These are phyloP conservation scores for Fomitopsis palustris DNA, from an alignment of 1,284 basidiomycete genomes.

Conservation along the genomic window DNA sequence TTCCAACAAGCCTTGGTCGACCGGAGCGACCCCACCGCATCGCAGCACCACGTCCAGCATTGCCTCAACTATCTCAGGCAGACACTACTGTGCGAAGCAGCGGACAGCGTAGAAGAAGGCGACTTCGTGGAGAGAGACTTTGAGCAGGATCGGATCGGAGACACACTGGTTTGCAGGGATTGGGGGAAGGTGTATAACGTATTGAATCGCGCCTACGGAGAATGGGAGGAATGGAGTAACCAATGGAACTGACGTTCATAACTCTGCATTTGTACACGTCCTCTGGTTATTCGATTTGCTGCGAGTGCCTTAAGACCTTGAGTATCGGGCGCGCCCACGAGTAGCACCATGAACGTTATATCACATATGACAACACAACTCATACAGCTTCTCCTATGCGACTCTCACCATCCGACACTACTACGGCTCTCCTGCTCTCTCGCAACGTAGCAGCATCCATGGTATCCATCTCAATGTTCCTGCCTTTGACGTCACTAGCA, in stretches of 20 bases:
- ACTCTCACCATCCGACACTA: background rate
- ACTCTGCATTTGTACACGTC: background rate
- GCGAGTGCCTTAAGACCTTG: no score
- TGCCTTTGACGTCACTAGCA: background rate
- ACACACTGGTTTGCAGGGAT: slow-evolving; percentile 43
- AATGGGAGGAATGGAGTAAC: slow-evolving; percentile 6
- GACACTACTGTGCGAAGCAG: slow-evolving; percentile 37
- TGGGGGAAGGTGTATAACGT: slow-evolving; percentile 39
- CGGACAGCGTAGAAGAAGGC: slow-evolving; percentile 42
- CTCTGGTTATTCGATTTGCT: background rate
- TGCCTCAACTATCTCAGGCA: slow-evolving; percentile 44
- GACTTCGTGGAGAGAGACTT: slow-evolving; percentile 39
- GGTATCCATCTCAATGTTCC: background rate
- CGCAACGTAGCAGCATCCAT: background rate
- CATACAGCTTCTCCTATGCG: background rate
- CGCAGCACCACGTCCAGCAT: slow-evolving; percentile 35
- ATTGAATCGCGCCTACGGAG: slow-evolving; percentile 6
- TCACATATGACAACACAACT: background rate
- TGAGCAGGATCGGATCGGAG: slow-evolving; percentile 32
- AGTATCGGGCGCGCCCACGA: no score
- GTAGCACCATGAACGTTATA: background rate
- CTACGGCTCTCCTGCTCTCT: background rate
- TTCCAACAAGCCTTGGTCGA: slow-evolving; percentile 21
- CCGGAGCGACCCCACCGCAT: slow-evolving; percentile 9
- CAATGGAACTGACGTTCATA: background rate